Conservation (phyloP, 2,329 filamentous ascomycete species). For the Orbilia brochopaga region DNA sequence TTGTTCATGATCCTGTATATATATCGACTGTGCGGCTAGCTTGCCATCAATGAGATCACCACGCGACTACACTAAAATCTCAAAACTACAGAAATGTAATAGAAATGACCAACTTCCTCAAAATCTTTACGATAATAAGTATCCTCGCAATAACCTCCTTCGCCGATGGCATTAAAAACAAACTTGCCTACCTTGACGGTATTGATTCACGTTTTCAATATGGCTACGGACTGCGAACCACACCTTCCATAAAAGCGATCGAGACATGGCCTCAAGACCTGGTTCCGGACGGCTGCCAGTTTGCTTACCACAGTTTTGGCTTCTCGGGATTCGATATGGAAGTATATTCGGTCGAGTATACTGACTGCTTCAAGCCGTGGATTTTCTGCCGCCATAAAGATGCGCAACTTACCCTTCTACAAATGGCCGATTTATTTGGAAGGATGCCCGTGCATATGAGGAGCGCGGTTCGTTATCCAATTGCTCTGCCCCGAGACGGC, state of each 20-base stretch:
- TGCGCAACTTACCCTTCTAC: slow-evolving; percentile 42
- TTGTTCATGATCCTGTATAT: too few relatives aligned
- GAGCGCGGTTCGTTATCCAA: slow-evolving; percentile 43
- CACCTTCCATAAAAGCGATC: slow-evolving; percentile 10
- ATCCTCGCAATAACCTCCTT: neutral
- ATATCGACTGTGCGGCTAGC: too few relatives aligned
- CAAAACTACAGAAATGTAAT: too few relatives aligned
- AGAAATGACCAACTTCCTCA: slow-evolving; percentile 15
- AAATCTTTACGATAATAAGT: neutral
- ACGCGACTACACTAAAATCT: too few relatives aligned
- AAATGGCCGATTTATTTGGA: slow-evolving; percentile 49
- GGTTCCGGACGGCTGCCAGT: slow-evolving; percentile 49
- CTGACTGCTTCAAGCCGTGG: slow-evolving; percentile 43
- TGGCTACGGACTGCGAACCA: slow-evolving; percentile 14
- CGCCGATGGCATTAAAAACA: slow-evolving; percentile 20
- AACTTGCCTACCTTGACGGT: slow-evolving; percentile 32
- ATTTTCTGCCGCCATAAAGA: slow-evolving; percentile 50
- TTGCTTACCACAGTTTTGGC: slow-evolving; percentile 30
- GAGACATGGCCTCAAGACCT: slow-evolving; percentile 37
- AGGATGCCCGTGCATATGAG: slow-evolving; percentile 50
- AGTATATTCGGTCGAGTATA: slow-evolving; percentile 47
- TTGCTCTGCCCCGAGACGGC: slow-evolving; percentile 32
- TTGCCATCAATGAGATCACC: too few relatives aligned
- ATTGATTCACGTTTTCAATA: slow-evolving; percentile 31
- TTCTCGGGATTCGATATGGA: slow-evolving; percentile 27